phyloP scores from a whole-genome alignment of 1,139 yeast species.

The Tardiomyces depauwii region DNA sequence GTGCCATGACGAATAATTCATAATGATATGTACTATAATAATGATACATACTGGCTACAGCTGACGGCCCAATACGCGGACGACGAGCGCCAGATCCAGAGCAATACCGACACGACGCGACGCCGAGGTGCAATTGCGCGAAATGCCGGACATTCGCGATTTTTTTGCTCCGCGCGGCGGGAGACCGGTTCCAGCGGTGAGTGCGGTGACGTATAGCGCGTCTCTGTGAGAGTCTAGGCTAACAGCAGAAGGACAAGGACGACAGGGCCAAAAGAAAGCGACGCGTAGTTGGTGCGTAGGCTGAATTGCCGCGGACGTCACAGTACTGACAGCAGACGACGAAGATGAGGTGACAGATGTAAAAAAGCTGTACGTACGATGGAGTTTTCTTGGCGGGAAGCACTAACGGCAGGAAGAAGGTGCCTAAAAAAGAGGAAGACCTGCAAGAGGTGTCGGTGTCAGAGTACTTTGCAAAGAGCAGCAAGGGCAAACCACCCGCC shows the following conservation, averaged over 20 bases:
- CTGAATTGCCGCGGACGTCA: not conserved
- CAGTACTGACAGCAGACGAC: not conserved
- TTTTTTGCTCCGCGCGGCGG: not conserved
- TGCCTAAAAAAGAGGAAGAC: conserved; percentile 6
- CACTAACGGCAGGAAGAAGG: not conserved
- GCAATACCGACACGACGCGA: too few species aligned
- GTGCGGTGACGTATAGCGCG: too few species aligned
- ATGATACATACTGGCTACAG: too few species aligned
- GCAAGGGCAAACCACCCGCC: not conserved
- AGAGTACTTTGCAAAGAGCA: conserved; percentile 7
- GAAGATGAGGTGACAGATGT: not conserved
- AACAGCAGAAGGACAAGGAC: not conserved
- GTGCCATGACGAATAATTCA: too few species aligned
- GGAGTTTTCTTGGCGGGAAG: not conserved
- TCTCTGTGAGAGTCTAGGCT: not conserved
- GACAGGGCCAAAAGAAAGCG: not conserved
- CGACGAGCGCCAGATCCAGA: too few species aligned
- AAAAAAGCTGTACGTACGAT: not conserved
- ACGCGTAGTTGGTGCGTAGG: not conserved
- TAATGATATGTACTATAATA: too few species aligned
- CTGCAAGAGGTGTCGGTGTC: conserved; percentile 11
- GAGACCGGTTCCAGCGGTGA: not conserved
- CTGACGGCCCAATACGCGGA: too few species aligned
- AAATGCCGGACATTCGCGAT: not conserved
- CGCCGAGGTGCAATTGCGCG: not conserved